Evolutionary conservation across 1,139 yeast species (phyloP).

Genomic region (Saccharomyces hybrid): DNA sequence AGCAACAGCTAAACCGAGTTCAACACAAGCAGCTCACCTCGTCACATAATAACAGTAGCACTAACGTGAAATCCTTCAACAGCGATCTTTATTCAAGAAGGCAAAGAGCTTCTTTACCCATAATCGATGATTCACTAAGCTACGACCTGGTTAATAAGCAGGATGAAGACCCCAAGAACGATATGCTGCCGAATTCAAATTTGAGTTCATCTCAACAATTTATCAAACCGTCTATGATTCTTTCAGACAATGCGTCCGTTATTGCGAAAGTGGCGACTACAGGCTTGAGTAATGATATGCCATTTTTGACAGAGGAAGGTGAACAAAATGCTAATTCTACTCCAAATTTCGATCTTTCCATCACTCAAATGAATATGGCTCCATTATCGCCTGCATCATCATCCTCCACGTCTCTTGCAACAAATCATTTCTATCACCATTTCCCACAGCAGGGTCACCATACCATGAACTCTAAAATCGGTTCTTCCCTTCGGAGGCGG

Average conservation of each 20-base stretch:
- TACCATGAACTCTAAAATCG: background rate
- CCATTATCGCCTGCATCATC: background rate
- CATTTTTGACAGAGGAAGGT: background rate
- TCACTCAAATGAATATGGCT: slow-evolving; percentile 44
- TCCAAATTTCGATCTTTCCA: slow-evolving; percentile 54
- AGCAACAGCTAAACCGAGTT: background rate
- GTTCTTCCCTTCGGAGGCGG: background rate
- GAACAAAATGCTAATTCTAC: background rate
- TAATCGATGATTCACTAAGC: slow-evolving; percentile 18
- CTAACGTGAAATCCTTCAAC: slow-evolving; percentile 10
- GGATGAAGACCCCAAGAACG: slow-evolving; percentile 7
- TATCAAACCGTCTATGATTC: slow-evolving; percentile 16
- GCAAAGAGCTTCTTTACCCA: slow-evolving; percentile 23
- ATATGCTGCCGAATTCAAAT: background rate
- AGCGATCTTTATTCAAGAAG: slow-evolving; percentile 13
- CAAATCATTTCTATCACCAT: background rate
- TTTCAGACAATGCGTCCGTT: slow-evolving; percentile 10
- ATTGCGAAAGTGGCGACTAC: slow-evolving; percentile 18
- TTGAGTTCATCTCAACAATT: slow-evolving; percentile 5
- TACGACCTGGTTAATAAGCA: slow-evolving; percentile 17
- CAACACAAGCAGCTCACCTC: slow-evolving; percentile 5
- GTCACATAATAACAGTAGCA: slow-evolving; percentile 4
- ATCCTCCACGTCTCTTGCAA: background rate
- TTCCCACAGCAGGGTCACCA: background rate
- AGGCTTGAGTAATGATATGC: slow-evolving; percentile 62